phyloP scores from a whole-genome alignment of 371 early-diverging fungal genomes.

The Zychaea mexicana region DNA sequence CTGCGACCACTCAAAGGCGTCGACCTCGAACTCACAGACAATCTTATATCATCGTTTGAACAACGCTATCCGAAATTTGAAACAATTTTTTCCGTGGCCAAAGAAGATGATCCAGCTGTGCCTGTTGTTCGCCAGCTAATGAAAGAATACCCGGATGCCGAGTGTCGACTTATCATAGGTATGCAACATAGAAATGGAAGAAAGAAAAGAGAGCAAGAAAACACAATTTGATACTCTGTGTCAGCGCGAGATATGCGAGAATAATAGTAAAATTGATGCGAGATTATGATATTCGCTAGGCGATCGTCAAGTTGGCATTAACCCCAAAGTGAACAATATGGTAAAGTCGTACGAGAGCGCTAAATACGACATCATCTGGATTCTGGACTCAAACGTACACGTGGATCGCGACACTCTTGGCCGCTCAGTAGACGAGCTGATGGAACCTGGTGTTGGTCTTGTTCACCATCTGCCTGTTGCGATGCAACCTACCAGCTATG shows the following conservation, averaged over 20 bases:
- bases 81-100: slow-evolving; percentile 85
- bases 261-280: no score
- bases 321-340: slow-evolving; percentile 97
- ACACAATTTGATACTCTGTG: neutral
- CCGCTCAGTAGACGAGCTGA: slow-evolving; percentile 75
- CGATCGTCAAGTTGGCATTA: slow-evolving; percentile 71
- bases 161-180: slow-evolving; percentile 66
- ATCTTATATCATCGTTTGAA: slow-evolving; percentile 79
- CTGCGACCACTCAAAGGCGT: slow-evolving; percentile 92
- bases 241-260: neutral
- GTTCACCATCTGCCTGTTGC: slow-evolving; percentile 93
- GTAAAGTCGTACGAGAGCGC: slow-evolving; percentile 77
- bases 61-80: slow-evolving; percentile 86
- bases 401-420: slow-evolving; percentile 76
- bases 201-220: neutral
- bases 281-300: slow-evolving; percentile 47
- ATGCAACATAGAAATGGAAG: neutral
- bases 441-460: slow-evolving; percentile 80
- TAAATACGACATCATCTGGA: slow-evolving; percentile 91
- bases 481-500: slow-evolving; percentile 69
- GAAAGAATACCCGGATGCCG: slow-evolving; percentile 66
- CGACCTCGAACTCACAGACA: slow-evolving; percentile 78
- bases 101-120: slow-evolving; percentile 76
- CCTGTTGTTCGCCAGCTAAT: slow-evolving; percentile 71
- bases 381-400: slow-evolving; percentile 89